These are phyloP conservation scores for Caloboletus firmus DNA, from an alignment of 1,284 basidiomycete species.

Conservation along the genomic window DNA sequence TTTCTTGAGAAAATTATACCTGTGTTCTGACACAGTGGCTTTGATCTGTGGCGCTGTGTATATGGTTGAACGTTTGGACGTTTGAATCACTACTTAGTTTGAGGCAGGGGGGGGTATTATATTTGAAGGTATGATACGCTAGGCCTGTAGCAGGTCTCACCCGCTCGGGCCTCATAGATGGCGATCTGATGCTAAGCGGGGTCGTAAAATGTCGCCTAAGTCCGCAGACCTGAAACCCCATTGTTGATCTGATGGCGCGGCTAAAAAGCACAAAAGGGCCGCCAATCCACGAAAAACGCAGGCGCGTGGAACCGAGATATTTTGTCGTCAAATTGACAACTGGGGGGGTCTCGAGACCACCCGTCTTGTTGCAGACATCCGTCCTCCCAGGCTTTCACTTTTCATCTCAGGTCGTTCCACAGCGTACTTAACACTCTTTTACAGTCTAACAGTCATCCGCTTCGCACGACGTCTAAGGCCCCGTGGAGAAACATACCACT, in stretches of 20 bases:
- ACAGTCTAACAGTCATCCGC: not conserved
- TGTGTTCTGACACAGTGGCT: not conserved
- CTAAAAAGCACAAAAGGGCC: not conserved
- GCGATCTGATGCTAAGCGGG: not conserved
- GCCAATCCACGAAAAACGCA: not conserved
- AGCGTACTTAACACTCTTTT: not conserved
- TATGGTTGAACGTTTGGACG: not conserved
- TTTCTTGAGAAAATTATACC: constrained; percentile 3
- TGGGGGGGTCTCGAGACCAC: constrained; percentile 33
- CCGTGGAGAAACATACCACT: not conserved
- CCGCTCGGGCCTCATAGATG: no score
- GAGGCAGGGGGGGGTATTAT: not conserved
- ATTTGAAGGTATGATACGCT: not conserved
- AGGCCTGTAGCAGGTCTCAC: not conserved
- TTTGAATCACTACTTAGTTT: not conserved
- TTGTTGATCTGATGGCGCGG: no score
- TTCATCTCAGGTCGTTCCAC: not conserved
- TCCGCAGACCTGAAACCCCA: no score
- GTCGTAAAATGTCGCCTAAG: no score
- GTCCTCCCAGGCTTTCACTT: not conserved
- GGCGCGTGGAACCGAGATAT: constrained; percentile 9
- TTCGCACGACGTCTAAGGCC: not conserved
- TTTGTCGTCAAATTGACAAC: constrained; percentile 11
- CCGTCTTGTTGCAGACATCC: constrained; percentile 9
- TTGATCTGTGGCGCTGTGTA: not conserved